Conservation (phyloP, 2,329 filamentous ascomycete genomes). For the Coniochaeta prunicola region DNA sequence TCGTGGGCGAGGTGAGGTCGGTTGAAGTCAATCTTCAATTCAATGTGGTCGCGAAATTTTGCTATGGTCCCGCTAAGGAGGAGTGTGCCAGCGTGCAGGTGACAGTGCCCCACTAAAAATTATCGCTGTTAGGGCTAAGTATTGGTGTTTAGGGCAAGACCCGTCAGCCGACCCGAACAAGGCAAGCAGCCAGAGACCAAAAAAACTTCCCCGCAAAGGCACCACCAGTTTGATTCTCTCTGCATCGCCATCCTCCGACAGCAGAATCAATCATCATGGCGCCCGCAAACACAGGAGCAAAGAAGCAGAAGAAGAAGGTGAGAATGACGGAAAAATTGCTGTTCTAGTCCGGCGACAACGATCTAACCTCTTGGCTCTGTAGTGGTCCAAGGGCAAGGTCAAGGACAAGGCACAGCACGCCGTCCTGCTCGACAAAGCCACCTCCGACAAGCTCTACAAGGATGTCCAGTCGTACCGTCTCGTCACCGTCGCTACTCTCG, state of each 20-base stretch:
- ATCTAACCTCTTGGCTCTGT: neutral
- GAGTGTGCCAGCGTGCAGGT: constrained; percentile 1
- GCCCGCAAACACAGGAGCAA: constrained; percentile 53
- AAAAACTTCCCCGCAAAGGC: constrained; percentile 5
- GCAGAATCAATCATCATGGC: constrained; percentile 36
- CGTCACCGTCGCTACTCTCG: constrained; percentile 95
- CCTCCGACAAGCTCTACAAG: constrained; percentile 98
- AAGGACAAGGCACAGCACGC: constrained; percentile 99
- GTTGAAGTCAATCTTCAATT: constrained; percentile 11
- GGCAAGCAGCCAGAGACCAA: neutral
- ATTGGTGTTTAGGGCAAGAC: constrained; percentile 5
- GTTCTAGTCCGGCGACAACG: neutral
- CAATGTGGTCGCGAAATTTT: constrained; percentile 18
- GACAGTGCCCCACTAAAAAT: constrained; percentile 2
- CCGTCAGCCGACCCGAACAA: neutral
- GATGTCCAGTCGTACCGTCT: constrained; percentile 99
- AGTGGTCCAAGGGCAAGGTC: constrained; percentile 59
- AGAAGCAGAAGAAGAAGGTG: constrained; percentile 73
- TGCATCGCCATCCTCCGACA: constrained; percentile 16
- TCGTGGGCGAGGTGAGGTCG: constrained; percentile 1
- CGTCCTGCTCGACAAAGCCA: constrained; percentile 97
- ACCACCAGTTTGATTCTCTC: constrained; percentile 4
- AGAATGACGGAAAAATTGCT: neutral
- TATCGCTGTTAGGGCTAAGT: too few species aligned
- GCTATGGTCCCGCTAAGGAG: constrained; percentile 7